These are phyloP conservation scores for Ophiostoma ips DNA, from an alignment of 2,329 filamentous ascomycete species.

Conservation along the genomic window DNA sequence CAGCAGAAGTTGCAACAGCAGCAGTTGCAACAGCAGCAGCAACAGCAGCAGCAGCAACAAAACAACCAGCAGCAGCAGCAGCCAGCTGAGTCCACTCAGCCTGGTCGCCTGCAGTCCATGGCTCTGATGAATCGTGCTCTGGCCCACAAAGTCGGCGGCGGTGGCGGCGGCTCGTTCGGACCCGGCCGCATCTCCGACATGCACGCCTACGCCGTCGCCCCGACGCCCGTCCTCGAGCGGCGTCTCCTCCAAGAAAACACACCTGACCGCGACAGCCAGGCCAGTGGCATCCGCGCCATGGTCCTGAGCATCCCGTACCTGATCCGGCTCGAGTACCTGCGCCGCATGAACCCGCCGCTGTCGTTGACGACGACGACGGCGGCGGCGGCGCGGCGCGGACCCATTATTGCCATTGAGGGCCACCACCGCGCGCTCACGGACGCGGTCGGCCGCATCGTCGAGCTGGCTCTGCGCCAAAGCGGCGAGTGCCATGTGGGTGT, in stretches of 20 bases:
- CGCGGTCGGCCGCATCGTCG: slow-evolving; percentile 50
- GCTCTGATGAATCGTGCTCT: not conserved
- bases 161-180: not conserved
- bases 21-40: not conserved
- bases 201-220: slow-evolving; percentile 5
- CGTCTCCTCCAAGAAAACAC: too few species aligned
- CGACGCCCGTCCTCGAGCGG: not conserved
- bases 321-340: slow-evolving; percentile 63
- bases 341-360: slow-evolving; percentile 57
- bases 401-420: slow-evolving; percentile 74
- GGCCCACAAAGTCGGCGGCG: not conserved
- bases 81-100: not conserved
- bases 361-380: too few species aligned
- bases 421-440: slow-evolving; percentile 37
- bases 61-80: not conserved
- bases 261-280: slow-evolving; percentile 19
- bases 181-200: slow-evolving; percentile 3
- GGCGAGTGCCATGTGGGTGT: slow-evolving; percentile 14
- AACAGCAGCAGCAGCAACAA: not conserved
- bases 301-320: slow-evolving; percentile 62
- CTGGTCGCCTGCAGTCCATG: not conserved
- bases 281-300: slow-evolving; percentile 47
- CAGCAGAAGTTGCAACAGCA: not conserved
- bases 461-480: slow-evolving; percentile 41
- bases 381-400: slow-evolving; percentile 47